These are phyloP conservation scores for Sphaerostilbella broomeana DNA, from an alignment of 2,329 filamentous ascomycete genomes.

Conservation along the genomic window DNA sequence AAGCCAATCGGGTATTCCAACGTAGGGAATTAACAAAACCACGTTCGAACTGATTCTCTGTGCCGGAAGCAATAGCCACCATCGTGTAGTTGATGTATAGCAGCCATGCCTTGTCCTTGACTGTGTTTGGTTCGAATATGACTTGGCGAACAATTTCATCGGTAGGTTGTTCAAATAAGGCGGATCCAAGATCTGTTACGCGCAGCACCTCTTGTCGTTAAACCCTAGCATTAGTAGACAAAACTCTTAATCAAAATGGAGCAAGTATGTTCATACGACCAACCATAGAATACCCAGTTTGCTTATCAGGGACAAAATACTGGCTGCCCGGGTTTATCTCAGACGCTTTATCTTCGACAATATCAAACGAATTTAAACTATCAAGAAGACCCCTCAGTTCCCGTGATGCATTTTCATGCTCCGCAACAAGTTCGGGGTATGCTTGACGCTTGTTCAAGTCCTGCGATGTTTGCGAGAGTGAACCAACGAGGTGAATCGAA, in stretches of 20 bases:
- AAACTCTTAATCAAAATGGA: background rate
- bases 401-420: background rate
- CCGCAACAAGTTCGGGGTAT: background rate
- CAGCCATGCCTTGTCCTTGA: background rate
- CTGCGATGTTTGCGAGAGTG: background rate
- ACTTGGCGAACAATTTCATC: background rate
- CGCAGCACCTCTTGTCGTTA: background rate
- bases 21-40: background rate
- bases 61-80: background rate
- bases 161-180: background rate
- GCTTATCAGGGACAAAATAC: background rate
- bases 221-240: background rate
- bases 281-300: background rate
- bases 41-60: background rate
- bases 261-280: background rate
- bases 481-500: background rate
- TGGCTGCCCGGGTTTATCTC: background rate
- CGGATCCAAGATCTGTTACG: background rate
- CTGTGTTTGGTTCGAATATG: background rate
- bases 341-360: background rate
- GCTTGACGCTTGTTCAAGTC: background rate
- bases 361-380: background rate
- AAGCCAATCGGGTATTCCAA: constrained; percentile 4
- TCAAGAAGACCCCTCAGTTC: background rate
- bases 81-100: background rate